Base-by-base conservation (phyloP, 1,284 basidiomycete species). In the Leccinum insigne region DNA sequence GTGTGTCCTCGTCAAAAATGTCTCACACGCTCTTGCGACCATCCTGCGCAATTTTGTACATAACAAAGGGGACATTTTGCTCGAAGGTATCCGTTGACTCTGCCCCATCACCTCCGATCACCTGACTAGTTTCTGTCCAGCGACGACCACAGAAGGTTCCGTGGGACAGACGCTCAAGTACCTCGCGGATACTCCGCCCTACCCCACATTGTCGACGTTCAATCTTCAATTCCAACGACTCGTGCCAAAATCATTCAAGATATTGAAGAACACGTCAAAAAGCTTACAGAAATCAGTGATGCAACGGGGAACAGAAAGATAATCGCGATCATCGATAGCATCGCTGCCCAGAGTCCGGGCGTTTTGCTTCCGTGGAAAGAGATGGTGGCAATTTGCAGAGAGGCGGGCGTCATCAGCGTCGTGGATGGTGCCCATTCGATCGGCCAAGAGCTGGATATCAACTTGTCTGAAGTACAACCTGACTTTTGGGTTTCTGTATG, bases 391-490 rank as follows among this genome's bases (percentile, higher is more conserved):
- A 80, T 93, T n/a, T 91, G 89, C 72, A 84, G 83, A 69, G 85
- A 91, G 68, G 86, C 89, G 63, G 86, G 86, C 3, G 83, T 90
- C 2, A 85, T 87, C 77, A 90, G 85, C 63, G 76, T 96, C 16
- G 77, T 98, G 14, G 95, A 98, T 71, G 95, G 83, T 0, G 95
- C 95, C 0, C 95, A 97, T 75, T 88, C 89, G 4, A 88, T 96
- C 58, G 94, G 94, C 0, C 86, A 87, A 69, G 85, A 87, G 66
- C 68, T 82, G 13, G 78, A 85, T 59, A 80, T 94, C 63, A 83
- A 94, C 73, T 70, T 95, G 58, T 81, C 80, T 9, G 78, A 82
- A 60, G 79, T 81, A 0, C 80, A 83, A 66, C 90, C 91, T 9
- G 94, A 96, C 77, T 95, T 95, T 74, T 94, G 89, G 86, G 80